These are phyloP conservation scores for Clarkia xantiana DNA, from an alignment of 345 rosid species.

Conservation along the genomic window DNA sequence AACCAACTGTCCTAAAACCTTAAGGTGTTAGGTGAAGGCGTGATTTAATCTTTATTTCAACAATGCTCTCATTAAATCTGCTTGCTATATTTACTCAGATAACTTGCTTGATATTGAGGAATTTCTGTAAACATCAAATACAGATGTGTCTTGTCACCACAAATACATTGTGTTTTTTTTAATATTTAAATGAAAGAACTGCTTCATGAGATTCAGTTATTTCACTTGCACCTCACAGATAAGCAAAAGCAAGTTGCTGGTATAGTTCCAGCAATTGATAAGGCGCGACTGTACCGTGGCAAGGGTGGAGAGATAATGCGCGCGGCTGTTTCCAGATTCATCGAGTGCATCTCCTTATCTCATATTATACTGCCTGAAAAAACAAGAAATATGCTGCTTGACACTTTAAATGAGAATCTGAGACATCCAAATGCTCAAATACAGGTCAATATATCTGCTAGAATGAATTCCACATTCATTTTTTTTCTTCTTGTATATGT, in stretches of 20 bases:
- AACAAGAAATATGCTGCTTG: conserved; percentile 51
- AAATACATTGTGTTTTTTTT: background rate
- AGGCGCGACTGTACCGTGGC: conserved; percentile 95
- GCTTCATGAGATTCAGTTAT: background rate
- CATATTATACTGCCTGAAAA: conserved; percentile 48
- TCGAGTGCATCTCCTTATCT: conserved; percentile 64
- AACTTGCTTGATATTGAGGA: background rate
- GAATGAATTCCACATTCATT: conserved; percentile 7
- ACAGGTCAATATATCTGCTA: conserved; percentile 42
- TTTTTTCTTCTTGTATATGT: conserved; percentile 1
- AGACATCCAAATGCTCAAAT: conserved; percentile 91
- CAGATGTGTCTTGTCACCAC: background rate
- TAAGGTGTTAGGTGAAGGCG: too few species aligned
- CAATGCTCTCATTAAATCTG: too few species aligned
- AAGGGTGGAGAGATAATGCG: conserved; percentile 99
- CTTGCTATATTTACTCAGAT: background rate
- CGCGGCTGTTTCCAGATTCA: conserved; percentile 81
- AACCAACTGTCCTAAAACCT: too few species aligned
- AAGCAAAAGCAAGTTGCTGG: conserved; percentile 60
- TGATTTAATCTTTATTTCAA: too few species aligned
- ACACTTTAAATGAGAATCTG: conserved; percentile 70
- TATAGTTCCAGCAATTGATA: conserved; percentile 75
- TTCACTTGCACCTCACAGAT: conserved; percentile 24
- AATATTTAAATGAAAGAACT: background rate
- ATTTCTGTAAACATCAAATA: background rate